Conservation (phyloP, 2,329 filamentous ascomycete species). For the Fusarium sp. region DNA sequence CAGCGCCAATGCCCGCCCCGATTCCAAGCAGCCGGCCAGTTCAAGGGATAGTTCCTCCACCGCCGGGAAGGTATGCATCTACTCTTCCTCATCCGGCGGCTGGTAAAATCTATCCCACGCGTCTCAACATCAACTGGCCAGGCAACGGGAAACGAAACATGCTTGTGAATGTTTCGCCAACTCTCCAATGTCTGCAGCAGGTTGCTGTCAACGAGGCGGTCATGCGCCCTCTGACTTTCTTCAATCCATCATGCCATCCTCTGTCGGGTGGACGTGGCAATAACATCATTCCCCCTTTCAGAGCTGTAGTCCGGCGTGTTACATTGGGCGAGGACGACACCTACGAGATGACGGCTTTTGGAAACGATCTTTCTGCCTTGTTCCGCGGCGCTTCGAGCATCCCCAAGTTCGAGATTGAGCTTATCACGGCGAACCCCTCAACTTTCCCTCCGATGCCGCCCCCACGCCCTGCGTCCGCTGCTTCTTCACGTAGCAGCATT, state of each 20-base stretch:
- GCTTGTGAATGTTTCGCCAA: constrained; percentile 45
- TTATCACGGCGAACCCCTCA: constrained; percentile 6
- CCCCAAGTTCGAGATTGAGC: constrained; percentile 43
- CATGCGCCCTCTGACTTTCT: constrained; percentile 27
- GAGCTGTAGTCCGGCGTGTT: constrained; percentile 40
- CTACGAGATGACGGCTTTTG: constrained; percentile 44
- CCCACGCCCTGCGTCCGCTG: constrained; percentile 28
- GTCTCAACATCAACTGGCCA: constrained; percentile 46
- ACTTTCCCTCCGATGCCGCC: constrained; percentile 28
- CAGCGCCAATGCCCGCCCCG: constrained; percentile 5
- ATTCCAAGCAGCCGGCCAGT: constrained; percentile 2
- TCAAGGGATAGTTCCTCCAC: constrained; percentile 4
- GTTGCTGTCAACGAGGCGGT: constrained; percentile 40
- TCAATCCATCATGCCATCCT: constrained; percentile 2
- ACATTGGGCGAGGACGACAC: constrained; percentile 36
- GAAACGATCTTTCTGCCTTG: constrained; percentile 45
- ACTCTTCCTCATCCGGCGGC: constrained; percentile 7
- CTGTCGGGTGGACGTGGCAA: constrained; percentile 11
- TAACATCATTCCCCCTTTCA: constrained; percentile 1
- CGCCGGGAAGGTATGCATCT: constrained; percentile 12
- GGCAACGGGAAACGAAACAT: constrained; percentile 48
- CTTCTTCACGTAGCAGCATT: constrained; percentile 32
- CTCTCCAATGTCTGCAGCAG: constrained; percentile 51
- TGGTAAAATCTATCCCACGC: constrained; percentile 36
- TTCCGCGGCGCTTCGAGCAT: constrained; percentile 33